These are phyloP conservation scores for Neofusicoccum laricinum DNA, from an alignment of 2,329 filamentous ascomycete genomes.

Conservation along the genomic window DNA sequence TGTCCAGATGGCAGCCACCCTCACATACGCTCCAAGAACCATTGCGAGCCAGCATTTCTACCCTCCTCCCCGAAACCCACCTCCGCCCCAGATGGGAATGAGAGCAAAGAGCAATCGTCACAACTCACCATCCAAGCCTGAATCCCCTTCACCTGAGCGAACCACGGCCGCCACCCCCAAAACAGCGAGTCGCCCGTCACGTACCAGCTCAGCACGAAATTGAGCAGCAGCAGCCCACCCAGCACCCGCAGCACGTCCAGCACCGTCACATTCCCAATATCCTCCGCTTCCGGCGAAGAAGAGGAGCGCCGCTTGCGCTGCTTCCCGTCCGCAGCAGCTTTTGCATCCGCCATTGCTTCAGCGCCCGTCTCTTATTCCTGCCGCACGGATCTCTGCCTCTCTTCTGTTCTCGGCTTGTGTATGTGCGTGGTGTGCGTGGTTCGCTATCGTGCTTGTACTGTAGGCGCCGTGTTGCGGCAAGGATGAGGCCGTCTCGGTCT, in stretches of 20 bases:
- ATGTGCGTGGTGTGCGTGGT: too few relatives aligned
- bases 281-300: neutral
- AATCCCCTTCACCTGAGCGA: slow-evolving; percentile 35
- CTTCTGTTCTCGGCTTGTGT: too few relatives aligned
- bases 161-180: slow-evolving; percentile 39
- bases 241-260: slow-evolving; percentile 69
- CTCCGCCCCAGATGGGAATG: neutral
- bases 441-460: too few relatives aligned
- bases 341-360: too few relatives aligned
- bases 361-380: too few relatives aligned
- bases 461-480: too few relatives aligned
- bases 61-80: neutral
- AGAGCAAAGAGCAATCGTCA: neutral
- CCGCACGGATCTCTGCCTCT: too few relatives aligned
- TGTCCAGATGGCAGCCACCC: neutral
- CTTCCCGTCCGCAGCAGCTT: neutral
- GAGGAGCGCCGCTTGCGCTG: neutral
- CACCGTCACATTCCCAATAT: slow-evolving; percentile 36
- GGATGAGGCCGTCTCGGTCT: too few relatives aligned
- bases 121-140: slow-evolving; percentile 29
- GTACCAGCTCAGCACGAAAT: slow-evolving; percentile 71
- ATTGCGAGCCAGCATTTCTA: too few relatives aligned
- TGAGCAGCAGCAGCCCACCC: slow-evolving; percentile 63
- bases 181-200: slow-evolving; percentile 61
- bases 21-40: too few relatives aligned